A percentile compares a stretch with the other conserved stretches of the same genome.
phyloP scores from a whole-genome alignment of 495 filamentous ascomycete species.

The Penicillium paxilli region DNA sequence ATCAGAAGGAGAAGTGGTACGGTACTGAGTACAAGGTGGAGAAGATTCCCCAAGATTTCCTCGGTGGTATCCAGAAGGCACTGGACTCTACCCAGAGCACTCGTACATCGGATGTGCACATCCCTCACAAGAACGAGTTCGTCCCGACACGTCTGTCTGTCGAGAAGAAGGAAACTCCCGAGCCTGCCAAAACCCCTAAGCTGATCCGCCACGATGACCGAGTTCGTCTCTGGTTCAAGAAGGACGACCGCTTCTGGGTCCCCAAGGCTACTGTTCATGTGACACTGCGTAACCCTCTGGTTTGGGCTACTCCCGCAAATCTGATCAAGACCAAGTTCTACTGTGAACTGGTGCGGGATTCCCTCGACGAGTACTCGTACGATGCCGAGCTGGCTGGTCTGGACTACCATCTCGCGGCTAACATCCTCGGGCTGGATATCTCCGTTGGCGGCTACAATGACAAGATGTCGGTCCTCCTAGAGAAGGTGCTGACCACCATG shows the following conservation, averaged over 20 bases:
- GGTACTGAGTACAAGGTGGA: constrained; percentile 90
- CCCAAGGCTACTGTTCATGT: constrained; percentile 87
- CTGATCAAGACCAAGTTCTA: constrained; percentile 78
- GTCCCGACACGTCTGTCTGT: constrained; percentile 93
- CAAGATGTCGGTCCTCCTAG: constrained; percentile 86
- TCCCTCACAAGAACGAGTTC: constrained; percentile 94
- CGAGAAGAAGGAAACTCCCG: constrained; percentile 83
- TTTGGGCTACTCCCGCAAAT: constrained; percentile 73
- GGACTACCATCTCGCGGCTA: constrained; percentile 73
- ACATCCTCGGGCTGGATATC: constrained; percentile 72
- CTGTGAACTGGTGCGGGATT: constrained; percentile 85
- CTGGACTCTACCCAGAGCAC: constrained; percentile 53
- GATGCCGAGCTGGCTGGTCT: constrained; percentile 93
- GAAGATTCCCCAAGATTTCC: constrained; percentile 75
- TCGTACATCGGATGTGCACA: constrained; percentile 70
- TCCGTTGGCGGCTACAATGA: constrained; percentile 92
- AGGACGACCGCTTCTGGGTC: constrained; percentile 98
- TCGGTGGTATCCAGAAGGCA: constrained; percentile 66
- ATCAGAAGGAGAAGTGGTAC: constrained; percentile 95
- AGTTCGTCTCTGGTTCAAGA: constrained; percentile 95
- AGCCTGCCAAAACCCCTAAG: constrained; percentile 72
- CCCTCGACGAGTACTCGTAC: constrained; percentile 91
- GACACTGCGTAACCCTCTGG: constrained; percentile 75
- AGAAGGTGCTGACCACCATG: constrained; percentile 88
- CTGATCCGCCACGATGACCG: constrained; percentile 85